Evolutionary conservation across 805 yeast genomes (phyloP), one percentile per base, ranked within the genome.

Genomic region (Pichia ethanolica): DNA sequence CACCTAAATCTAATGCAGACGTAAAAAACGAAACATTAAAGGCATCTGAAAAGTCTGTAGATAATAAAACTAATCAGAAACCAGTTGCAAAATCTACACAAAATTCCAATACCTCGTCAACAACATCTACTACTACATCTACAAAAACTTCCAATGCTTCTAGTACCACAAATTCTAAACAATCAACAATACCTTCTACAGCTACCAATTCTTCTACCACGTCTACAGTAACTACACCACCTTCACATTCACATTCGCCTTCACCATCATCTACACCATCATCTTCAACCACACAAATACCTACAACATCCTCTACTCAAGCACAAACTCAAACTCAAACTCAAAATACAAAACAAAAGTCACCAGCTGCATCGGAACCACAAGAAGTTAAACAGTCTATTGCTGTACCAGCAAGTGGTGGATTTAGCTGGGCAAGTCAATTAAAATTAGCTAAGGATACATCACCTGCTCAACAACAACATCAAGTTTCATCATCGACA

Each of bases 401-500:
- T 2, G n/a, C 36, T 9, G 36, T 34, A 11, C 13, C 45, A 13
- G 11, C 36, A 25, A 28, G 43, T 37, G 20, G 20, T 20, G 20
- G 20, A 20, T 20, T 20, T 20, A 39, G 44, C 36, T 47, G 50
- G 50, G 47, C 50, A 39, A 48, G 38, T 43, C 34, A 37, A 4
- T 30, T 39, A 12, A 48, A 39, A n/a, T 14, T 25, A 11, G 12
- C 43, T 9, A n/a, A 26, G 9, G 25, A 34, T 32, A 39, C 20
- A 42, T n/a, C 30, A 26, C 25, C 38, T 27, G 14, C 42, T 20
- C 20, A 20, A 20, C 20, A 20, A 20, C 20, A 20, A 20, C 20
- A 20, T 2, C 20, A 20, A 20, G 20, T 20, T 20, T 20, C 20
- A 20, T 20, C 20, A 20, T 20, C 20, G 20, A 3, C 3, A 20